phyloP scores from a whole-genome alignment of 495 filamentous ascomycete genomes.

The Penicillium riverlandense region DNA sequence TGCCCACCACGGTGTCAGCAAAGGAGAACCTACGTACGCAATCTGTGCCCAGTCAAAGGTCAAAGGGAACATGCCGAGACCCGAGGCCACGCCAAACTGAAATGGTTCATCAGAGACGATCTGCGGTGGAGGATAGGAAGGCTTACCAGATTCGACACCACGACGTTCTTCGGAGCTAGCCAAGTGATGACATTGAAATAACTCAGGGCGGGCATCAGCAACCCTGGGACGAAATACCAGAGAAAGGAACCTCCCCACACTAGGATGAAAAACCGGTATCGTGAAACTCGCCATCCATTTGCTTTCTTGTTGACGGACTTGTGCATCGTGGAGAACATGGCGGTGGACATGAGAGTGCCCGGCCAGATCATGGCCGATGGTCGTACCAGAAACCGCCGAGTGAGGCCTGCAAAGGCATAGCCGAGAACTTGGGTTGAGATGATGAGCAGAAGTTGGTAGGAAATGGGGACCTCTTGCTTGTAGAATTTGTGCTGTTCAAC shows the following conservation, averaged over 20 bases:
- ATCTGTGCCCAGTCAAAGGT: constrained; percentile 93
- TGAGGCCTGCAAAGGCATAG: constrained; percentile 75
- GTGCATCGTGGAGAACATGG: constrained; percentile 82
- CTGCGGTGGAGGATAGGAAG: too few species aligned
- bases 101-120: too few species aligned
- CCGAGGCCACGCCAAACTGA: constrained; percentile 72
- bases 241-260: constrained; percentile 57
- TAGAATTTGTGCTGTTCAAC: constrained; percentile 86
- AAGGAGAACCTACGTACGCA: constrained; percentile 79
- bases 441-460: constrained; percentile 75
- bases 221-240: constrained; percentile 78
- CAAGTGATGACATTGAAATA: constrained; percentile 86
- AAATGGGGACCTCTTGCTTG: constrained; percentile 63
- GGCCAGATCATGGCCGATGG: constrained; percentile 62
- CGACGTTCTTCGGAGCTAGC: constrained; percentile 75
- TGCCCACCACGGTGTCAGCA: constrained; percentile 84
- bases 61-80: constrained; percentile 74
- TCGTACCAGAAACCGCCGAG: constrained; percentile 65
- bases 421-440: constrained; percentile 80
- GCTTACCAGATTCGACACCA: constrained; percentile 27
- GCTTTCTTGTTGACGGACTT: constrained; percentile 73
- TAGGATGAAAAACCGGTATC: constrained; percentile 73
- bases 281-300: constrained; percentile 73
- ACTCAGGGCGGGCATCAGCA: constrained; percentile 77
- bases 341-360: constrained; percentile 74